Conservation (phyloP, 176 grass and related monocot species). For the Aechmea fasciata region DNA sequence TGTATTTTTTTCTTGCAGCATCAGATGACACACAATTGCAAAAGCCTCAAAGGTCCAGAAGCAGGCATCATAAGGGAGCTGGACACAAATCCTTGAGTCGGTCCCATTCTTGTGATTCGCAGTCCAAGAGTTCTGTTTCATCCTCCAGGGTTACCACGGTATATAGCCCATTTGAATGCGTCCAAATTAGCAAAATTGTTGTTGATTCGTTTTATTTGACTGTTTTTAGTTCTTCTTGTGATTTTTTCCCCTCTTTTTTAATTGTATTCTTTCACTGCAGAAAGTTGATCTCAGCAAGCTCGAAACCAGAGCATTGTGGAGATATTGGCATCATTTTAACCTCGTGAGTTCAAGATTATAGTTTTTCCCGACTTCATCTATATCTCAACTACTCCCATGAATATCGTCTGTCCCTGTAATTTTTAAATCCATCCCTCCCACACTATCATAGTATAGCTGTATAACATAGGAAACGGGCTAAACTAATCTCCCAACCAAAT, state of each 20-base stretch:
- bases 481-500: no score
- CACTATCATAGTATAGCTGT: not conserved
- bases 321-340: slow-evolving; percentile 86
- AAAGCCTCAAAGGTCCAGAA: slow-evolving; percentile 53
- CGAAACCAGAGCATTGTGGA: slow-evolving; percentile 67
- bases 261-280: slow-evolving; percentile 20
- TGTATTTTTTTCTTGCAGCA: slow-evolving; percentile 28
- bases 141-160: slow-evolving; percentile 44
- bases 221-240: not conserved
- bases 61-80: slow-evolving; percentile 40
- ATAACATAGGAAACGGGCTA: no score
- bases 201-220: not conserved
- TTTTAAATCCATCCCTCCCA: not conserved
- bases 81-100: slow-evolving; percentile 47
- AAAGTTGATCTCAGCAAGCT: slow-evolving; percentile 88
- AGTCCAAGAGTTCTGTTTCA: slow-evolving; percentile 51
- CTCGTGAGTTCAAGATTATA: slow-evolving; percentile 38
- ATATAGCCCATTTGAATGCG: not conserved
- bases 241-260: not conserved
- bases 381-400: not conserved
- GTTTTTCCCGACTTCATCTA: not conserved
- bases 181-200: no score
- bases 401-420: not conserved
- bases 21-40: slow-evolving; percentile 51
- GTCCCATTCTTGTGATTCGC: slow-evolving; percentile 64